Conservation (phyloP, 2,329 filamentous ascomycete genomes). For the Scedosporium boydii region DNA sequence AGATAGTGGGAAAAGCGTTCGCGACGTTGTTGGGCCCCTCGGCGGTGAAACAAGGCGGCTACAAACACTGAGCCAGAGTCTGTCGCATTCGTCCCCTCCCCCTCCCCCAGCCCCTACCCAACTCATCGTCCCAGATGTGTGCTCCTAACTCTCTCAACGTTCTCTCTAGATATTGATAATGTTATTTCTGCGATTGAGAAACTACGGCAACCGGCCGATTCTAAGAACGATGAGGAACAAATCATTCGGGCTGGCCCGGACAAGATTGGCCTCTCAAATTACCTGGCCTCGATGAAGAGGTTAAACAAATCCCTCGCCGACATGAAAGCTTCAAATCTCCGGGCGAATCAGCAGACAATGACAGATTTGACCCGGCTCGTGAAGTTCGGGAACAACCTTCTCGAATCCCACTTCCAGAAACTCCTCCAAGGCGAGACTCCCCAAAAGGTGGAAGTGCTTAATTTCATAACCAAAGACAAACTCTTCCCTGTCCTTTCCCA, state of each 20-base stretch:
- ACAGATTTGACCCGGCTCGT: constrained; percentile 69
- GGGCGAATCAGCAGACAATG: constrained; percentile 84
- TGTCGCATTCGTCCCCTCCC: constrained; percentile 15
- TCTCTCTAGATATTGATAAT: constrained; percentile 63
- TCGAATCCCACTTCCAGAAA: constrained; percentile 77
- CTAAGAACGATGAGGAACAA: constrained; percentile 82
- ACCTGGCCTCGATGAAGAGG: constrained; percentile 81
- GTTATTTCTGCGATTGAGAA: constrained; percentile 81
- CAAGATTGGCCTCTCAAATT: constrained; percentile 71
- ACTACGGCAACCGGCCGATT: constrained; percentile 82
- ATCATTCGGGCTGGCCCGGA: constrained; percentile 85
- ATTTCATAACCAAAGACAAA: constrained; percentile 83
- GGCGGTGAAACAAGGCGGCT: constrained; percentile 86
- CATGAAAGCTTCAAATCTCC: constrained; percentile 81
- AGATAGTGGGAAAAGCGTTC: constrained; percentile 79
- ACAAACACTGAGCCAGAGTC: constrained; percentile 76
- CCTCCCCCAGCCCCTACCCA: not conserved
- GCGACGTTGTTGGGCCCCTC: constrained; percentile 84
- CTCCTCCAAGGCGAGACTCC: constrained; percentile 68
- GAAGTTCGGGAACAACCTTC: constrained; percentile 67
- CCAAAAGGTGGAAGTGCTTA: constrained; percentile 74
- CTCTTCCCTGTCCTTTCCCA: constrained; percentile 74
- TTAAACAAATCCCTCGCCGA: constrained; percentile 76
- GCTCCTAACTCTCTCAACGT: constrained; percentile 3
- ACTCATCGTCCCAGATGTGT: not conserved